Conservation (phyloP, 768 basidiomycete genomes). For the Naganishia friedmannii region DNA sequence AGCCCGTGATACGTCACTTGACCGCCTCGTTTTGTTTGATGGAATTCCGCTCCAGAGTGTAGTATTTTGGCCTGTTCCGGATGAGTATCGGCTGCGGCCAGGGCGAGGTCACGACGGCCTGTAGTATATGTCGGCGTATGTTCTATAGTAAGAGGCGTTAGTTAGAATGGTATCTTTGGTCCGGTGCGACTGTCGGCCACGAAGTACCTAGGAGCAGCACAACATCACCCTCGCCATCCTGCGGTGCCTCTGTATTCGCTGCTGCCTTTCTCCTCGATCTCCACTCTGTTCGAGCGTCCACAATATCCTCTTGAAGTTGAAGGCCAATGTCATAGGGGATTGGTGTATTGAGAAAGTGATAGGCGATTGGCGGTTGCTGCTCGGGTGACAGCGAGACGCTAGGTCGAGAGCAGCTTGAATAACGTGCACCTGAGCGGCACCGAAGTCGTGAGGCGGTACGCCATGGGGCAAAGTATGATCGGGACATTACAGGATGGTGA, state of each 20-base stretch:
- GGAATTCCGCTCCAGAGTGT: slow-evolving; percentile 80
- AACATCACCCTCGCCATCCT: slow-evolving; percentile 39
- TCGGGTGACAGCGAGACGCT: neutral
- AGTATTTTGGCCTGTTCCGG: slow-evolving; percentile 67
- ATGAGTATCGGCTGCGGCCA: slow-evolving; percentile 38
- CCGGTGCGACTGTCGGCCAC: slow-evolving; percentile 17
- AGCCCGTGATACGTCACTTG: slow-evolving; percentile 97
- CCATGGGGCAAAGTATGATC: neutral
- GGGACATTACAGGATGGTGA: neutral
- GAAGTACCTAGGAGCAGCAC: slow-evolving; percentile 49
- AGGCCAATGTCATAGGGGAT: slow-evolving; percentile 64
- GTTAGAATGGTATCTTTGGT: slow-evolving; percentile 15
- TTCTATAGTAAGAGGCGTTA: slow-evolving; percentile 54
- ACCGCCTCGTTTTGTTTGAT: slow-evolving; percentile 77
- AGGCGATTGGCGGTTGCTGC: slow-evolving; percentile 60
- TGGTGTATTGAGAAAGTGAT: slow-evolving; percentile 73
- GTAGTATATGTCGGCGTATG: slow-evolving; percentile 93
- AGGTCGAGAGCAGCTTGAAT: neutral
- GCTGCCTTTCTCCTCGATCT: slow-evolving; percentile 27
- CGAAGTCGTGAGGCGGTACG: neutral
- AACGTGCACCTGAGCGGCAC: neutral
- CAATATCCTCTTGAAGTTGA: slow-evolving; percentile 52
- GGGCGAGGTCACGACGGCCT: slow-evolving; percentile 76
- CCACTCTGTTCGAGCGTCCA: slow-evolving; percentile 37
- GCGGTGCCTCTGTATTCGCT: slow-evolving; percentile 27